These are phyloP conservation scores for Diplodia scrobiculata DNA, from an alignment of 2,329 filamentous ascomycete genomes.

Conservation along the genomic window DNA sequence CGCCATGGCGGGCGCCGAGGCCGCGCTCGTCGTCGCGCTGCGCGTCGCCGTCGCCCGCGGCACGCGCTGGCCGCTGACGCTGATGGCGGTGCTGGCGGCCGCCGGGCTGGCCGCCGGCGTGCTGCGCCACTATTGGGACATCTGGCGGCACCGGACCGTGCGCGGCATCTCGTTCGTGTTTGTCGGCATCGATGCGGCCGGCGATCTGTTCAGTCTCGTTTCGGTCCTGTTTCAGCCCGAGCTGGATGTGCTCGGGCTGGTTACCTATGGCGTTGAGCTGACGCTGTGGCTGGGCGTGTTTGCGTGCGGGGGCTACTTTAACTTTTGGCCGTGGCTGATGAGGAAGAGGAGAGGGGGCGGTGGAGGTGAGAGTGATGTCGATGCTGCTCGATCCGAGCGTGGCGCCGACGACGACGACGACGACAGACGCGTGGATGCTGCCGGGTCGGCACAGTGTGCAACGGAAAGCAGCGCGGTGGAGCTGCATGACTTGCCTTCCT, in stretches of 20 bases:
- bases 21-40: conserved; percentile 61
- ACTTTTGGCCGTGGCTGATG: conserved; percentile 61
- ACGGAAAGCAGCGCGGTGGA: conserved; percentile 36
- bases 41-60: conserved; percentile 45
- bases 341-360: conserved; percentile 38
- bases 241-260: conserved; percentile 63
- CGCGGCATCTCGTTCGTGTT: conserved; percentile 73
- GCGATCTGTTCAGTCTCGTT: conserved; percentile 67
- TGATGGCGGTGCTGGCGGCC: conserved; percentile 69
- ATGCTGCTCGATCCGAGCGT: background rate
- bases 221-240: conserved; percentile 64
- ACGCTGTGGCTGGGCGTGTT: conserved; percentile 68
- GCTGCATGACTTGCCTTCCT: conserved; percentile 58
- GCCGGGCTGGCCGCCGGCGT: conserved; percentile 66
- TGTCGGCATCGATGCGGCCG: conserved; percentile 68
- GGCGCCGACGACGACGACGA: background rate
- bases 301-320: conserved; percentile 65
- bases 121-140: conserved; percentile 69
- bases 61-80: conserved; percentile 61
- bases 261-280: conserved; percentile 68
- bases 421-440: background rate
- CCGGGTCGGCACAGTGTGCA: background rate
- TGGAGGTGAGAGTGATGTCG: background rate
- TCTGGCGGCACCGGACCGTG: conserved; percentile 66
- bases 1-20: conserved; percentile 62